Base-by-base conservation (phyloP, 129 eudicot species). In the Ambrosia artemisiifolia region DNA sequence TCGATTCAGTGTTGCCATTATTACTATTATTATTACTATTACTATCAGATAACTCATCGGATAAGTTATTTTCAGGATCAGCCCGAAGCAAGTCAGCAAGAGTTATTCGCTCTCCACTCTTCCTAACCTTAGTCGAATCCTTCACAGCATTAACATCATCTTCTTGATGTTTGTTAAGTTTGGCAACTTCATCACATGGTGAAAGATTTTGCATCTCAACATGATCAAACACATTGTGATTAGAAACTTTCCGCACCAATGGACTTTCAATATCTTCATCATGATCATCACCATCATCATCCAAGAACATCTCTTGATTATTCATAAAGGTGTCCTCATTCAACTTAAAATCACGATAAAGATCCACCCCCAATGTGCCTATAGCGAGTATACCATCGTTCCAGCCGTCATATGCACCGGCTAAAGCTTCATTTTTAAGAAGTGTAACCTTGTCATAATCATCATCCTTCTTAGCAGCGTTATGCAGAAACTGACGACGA, bases 61-160 rank as follows among this genome's bases (percentile, higher is more conserved):
- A 35, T 33, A 28, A 20, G 72, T 53, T 75, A 10, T 75, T 73
- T 18, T 79, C 87, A 7, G 84, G 74, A 56, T 88, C 87, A 11
- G 78, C 86, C 11, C 79, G 65, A 71, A 88, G 78, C 80, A 88
- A 80, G 11, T 88, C 96, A 3, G 91, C 96, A 19, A 88, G 89
- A 3, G 96, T 88, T 47, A 73, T 78, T 75, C 96, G 83, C 73
- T 82, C 83, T 71, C 76, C 73, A 32, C 20, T 67, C 74, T 75
- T 79, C 80, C 33, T 67, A 40, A 33, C 28, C 79, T 54, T 65
- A 35, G 7, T 32, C 16, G 62, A 38, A 54, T 66, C 67, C 20
- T 54, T 40, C 33, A 19, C 61, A 60, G 6, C 61, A 44, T 6
- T 35, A 5, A 40, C 62, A 9, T n/a, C 18, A 17, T 57, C n/a